phyloP scores from a whole-genome alignment of 164 flowering plant genomes.

The Umbellularia californica region DNA sequence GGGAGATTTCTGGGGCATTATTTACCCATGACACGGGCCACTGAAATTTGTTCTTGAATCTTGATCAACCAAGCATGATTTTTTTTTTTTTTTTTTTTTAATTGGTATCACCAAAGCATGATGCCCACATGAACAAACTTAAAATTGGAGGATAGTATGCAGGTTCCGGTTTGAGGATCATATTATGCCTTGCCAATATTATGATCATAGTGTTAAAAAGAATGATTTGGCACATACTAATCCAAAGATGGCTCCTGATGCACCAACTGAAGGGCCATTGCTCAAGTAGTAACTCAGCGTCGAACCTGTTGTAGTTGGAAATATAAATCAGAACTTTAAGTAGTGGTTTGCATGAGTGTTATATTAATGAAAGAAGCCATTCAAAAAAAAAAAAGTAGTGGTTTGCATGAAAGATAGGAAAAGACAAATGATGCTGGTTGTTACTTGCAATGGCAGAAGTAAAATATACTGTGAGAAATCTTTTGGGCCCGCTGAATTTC shows the following conservation, averaged over 20 bases:
- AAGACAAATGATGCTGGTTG: not conserved
- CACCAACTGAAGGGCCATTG: conserved; percentile 82
- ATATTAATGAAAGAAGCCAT: too few relatives aligned
- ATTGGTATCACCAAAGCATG: not conserved
- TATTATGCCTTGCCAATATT: too few relatives aligned
- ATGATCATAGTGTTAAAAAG: not conserved
- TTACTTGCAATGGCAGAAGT: conserved; percentile 86
- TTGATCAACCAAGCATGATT: not conserved
- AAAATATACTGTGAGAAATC: conserved; percentile 71
- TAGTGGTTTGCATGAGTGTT: not conserved
- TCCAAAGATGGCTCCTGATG: conserved; percentile 96
- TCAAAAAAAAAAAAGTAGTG: too few relatives aligned
- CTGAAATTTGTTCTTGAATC: not conserved
- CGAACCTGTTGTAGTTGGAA: conserved; percentile 50
- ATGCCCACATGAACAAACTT: too few relatives aligned
- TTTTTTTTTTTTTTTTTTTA: too few relatives aligned
- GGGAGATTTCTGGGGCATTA: too few relatives aligned
- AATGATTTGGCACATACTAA: conserved; percentile 40
- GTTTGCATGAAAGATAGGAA: conserved; percentile 10
- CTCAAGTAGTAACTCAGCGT: conserved; percentile 71
- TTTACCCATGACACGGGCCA: not conserved
- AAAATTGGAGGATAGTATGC: not conserved
- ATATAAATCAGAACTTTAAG: conserved; percentile 2
- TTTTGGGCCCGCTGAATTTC: conserved; percentile 58
- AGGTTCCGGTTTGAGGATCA: not conserved